Evolutionary conservation across 176 grass and related monocot species (phyloP).

Genomic region (barley (Hordeum vulgare)): DNA sequence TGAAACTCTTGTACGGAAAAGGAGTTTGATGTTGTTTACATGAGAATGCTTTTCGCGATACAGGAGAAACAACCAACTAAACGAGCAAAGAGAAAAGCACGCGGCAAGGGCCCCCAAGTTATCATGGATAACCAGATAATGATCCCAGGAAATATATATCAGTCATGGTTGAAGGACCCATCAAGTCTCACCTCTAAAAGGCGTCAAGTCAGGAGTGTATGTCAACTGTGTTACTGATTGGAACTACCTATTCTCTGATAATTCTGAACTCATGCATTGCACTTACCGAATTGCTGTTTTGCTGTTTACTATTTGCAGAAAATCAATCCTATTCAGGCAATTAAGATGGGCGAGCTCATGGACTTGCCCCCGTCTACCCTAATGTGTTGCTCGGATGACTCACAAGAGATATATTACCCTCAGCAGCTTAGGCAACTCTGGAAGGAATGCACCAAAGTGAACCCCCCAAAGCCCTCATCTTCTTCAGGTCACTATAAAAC

Average conservation of each 20-base stretch:
- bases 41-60: constrained; percentile 13
- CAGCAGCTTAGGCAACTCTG: constrained; percentile 56
- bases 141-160: constrained; percentile 65
- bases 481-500: too few relatives aligned
- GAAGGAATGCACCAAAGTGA: constrained; percentile 30
- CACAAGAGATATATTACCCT: constrained; percentile 59
- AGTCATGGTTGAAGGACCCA: constrained; percentile 72
- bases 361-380: constrained; percentile 50
- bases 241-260: background rate
- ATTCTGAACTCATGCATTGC: background rate
- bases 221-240: constrained; percentile 32
- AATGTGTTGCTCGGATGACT: constrained; percentile 34
- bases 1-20: background rate
- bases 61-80: constrained; percentile 28
- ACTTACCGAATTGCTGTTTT: constrained; percentile 5
- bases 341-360: constrained; percentile 58
- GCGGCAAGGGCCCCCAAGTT: background rate
- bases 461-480: too few relatives aligned
- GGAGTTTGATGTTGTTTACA: constrained; percentile 9
- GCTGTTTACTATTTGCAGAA: constrained; percentile 34
- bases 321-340: constrained; percentile 27
- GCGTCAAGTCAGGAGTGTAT: constrained; percentile 61
- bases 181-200: constrained; percentile 62
- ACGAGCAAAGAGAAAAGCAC: constrained; percentile 45
- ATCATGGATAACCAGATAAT: constrained; percentile 64